Conservation (phyloP, 371 early-diverging fungal genomes). For the Lichtheimia hyalospora region DNA sequence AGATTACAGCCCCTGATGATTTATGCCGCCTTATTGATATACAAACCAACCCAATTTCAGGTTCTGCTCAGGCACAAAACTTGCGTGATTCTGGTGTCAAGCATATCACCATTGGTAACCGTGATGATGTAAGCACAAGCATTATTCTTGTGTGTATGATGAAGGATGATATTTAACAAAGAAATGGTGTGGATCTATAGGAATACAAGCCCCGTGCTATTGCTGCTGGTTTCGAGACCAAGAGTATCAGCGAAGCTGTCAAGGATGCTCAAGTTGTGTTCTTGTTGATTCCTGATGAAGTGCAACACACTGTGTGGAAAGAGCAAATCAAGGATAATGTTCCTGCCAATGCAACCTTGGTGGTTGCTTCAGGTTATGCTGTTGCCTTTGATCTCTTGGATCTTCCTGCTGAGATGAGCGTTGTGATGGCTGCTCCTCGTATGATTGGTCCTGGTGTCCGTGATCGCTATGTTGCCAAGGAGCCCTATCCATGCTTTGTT, state of each 20-base stretch:
- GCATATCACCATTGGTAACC: slow-evolving; percentile 26
- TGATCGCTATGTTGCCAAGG: slow-evolving; percentile 27
- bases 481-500: slow-evolving; percentile 30
- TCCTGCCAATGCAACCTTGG: slow-evolving; percentile 16
- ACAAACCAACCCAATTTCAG: slow-evolving; percentile 3
- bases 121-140: slow-evolving; percentile 20
- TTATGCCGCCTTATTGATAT: background rate
- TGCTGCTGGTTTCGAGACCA: slow-evolving; percentile 14
- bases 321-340: slow-evolving; percentile 24
- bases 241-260: slow-evolving; percentile 24
- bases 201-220: slow-evolving; percentile 27
- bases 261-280: slow-evolving; percentile 23
- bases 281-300: slow-evolving; percentile 30
- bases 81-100: slow-evolving; percentile 26
- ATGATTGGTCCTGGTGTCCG: slow-evolving; percentile 33
- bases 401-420: slow-evolving; percentile 18
- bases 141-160: background rate
- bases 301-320: slow-evolving; percentile 28
- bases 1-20: background rate
- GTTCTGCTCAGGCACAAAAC: slow-evolving; percentile 26
- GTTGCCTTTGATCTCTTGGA: slow-evolving; percentile 27
- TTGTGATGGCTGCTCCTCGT: slow-evolving; percentile 31
- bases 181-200: too few relatives aligned
- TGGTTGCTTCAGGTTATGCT: slow-evolving; percentile 28
- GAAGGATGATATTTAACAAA: background rate